Conservation (phyloP, 2,329 filamentous ascomycete species). For the Alternaria sp. region DNA sequence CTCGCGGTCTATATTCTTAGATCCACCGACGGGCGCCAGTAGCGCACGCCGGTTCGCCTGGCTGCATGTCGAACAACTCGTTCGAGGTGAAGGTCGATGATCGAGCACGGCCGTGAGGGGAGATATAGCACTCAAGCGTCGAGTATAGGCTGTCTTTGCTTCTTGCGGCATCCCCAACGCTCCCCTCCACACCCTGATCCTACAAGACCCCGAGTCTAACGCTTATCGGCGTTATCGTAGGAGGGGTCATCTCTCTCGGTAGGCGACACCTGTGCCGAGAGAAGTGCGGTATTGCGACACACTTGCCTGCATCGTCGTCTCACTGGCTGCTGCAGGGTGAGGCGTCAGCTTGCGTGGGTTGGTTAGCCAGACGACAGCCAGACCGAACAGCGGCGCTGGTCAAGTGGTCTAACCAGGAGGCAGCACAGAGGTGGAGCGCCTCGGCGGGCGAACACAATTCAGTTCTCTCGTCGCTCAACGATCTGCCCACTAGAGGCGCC, state of each 20-base stretch:
- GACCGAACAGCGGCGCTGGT: conserved; percentile 15
- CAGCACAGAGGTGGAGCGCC: conserved; percentile 20
- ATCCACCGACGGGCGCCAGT: conserved; percentile 27
- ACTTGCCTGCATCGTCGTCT: conserved; percentile 21
- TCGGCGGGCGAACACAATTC: conserved; percentile 31
- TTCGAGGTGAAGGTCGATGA: conserved; percentile 13
- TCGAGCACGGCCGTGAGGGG: conserved; percentile 9
- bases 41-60: conserved; percentile 18
- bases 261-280: conserved; percentile 29
- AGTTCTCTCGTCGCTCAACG: conserved; percentile 16
- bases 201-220: conserved; percentile 30
- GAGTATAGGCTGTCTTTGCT: conserved; percentile 25
- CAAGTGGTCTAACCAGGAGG: not conserved
- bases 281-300: conserved; percentile 29
- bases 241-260: conserved; percentile 33
- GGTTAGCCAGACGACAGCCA: conserved; percentile 9
- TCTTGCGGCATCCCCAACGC: conserved; percentile 29
- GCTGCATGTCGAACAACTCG: conserved; percentile 17
- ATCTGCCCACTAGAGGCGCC: conserved; percentile 14
- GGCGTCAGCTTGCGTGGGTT: conserved; percentile 28
- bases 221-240: conserved; percentile 41
- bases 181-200: conserved; percentile 33
- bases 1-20: conserved; percentile 27
- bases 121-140: conserved; percentile 13
- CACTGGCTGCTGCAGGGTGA: conserved; percentile 33